Conservation (phyloP, 139 green algal genomes). For the Closterium sp. region DNA sequence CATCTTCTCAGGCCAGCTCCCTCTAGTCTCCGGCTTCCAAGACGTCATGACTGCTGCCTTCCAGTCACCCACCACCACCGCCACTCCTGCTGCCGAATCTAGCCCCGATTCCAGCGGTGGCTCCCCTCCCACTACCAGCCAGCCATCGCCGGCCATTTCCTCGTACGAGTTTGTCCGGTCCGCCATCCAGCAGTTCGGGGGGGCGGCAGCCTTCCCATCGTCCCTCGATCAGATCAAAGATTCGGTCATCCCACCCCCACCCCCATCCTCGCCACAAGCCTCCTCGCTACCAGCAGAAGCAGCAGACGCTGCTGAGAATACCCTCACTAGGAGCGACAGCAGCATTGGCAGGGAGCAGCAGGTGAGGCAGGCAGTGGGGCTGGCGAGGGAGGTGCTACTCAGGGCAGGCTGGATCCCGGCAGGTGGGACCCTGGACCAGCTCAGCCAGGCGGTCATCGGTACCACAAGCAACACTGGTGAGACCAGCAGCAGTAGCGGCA, state of each 20-base stretch:
- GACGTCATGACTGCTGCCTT: neutral
- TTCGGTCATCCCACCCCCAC: neutral
- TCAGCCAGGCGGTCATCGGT: neutral
- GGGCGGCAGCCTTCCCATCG: neutral
- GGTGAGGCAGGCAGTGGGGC: neutral
- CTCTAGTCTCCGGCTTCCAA: neutral
- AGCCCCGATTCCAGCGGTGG: neutral
- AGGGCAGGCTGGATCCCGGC: neutral
- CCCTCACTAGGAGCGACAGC: neutral
- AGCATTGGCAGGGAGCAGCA: neutral
- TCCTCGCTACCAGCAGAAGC: neutral
- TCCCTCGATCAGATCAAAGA: neutral
- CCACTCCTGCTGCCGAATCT: neutral
- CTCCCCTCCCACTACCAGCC: neutral
- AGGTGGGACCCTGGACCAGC: neutral
- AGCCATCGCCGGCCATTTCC: neutral
- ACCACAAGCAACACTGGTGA: neutral
- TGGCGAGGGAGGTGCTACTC: neutral
- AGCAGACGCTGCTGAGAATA: neutral
- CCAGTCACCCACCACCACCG: neutral
- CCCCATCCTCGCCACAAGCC: neutral
- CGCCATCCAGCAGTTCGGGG: neutral
- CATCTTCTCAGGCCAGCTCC: neutral
- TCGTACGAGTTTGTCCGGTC: constrained; percentile 4
- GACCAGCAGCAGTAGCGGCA: neutral